These are phyloP conservation scores for Leishmania braziliensis DNA, from an alignment of 208 protist genomes.

Conservation along the genomic window DNA sequence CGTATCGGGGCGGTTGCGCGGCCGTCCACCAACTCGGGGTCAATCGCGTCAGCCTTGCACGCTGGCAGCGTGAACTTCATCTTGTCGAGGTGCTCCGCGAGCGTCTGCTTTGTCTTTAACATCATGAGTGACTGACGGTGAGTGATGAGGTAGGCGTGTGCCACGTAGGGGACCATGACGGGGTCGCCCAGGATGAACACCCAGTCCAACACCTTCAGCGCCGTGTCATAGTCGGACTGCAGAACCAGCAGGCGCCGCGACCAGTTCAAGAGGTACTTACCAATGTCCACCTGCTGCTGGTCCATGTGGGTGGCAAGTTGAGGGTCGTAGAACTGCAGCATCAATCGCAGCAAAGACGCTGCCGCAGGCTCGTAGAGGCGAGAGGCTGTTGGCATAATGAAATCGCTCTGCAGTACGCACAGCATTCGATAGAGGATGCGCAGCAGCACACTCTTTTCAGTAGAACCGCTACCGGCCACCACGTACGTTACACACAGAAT, in stretches of 20 bases:
- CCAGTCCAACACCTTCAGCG: constrained; percentile 74
- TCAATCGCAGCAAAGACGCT: constrained; percentile 58
- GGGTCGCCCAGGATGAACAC: constrained; percentile 76
- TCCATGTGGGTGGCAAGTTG: constrained; percentile 82
- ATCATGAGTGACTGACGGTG: constrained; percentile 56
- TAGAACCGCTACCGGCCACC: constrained; percentile 21
- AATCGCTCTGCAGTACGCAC: constrained; percentile 39
- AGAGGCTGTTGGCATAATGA: constrained; percentile 41
- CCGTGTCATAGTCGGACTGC: constrained; percentile 34
- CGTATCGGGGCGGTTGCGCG: constrained; percentile 52
- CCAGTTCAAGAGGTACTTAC: constrained; percentile 58
- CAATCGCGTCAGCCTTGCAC: constrained; percentile 38
- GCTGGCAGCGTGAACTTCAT: constrained; percentile 44
- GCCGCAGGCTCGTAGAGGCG: constrained; percentile 44
- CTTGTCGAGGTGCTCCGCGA: constrained; percentile 29
- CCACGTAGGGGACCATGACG: constrained; percentile 72
- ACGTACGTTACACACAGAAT: constrained; percentile 46
- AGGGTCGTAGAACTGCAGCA: constrained; percentile 93
- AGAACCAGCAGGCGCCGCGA: constrained; percentile 60
- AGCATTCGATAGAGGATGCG: constrained; percentile 27
- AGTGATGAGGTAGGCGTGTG: constrained; percentile 64
- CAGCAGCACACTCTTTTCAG: constrained; percentile 24
- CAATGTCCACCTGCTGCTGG: constrained; percentile 64
- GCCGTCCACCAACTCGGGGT: constrained; percentile 51
- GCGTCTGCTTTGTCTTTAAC: constrained; percentile 33